These are phyloP conservation scores for Epichloe coenophiala DNA, from an alignment of 2,329 filamentous ascomycete genomes.

Conservation along the genomic window DNA sequence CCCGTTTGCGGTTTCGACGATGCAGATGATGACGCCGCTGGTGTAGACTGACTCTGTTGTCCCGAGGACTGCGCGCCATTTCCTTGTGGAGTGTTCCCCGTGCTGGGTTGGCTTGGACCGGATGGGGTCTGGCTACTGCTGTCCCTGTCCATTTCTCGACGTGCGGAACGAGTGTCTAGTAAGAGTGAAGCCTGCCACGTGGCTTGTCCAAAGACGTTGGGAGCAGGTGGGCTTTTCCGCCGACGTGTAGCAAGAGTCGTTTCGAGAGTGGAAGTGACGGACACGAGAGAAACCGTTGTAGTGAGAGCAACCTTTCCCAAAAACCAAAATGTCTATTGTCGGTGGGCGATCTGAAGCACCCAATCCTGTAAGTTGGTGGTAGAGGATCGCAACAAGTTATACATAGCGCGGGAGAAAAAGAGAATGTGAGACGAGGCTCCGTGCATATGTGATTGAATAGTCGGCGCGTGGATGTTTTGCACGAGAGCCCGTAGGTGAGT, in stretches of 20 bases:
- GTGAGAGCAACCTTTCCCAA: not conserved
- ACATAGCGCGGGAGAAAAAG: constrained; percentile 2
- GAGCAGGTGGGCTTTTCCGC: too few relatives aligned
- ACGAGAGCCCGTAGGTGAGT: not conserved
- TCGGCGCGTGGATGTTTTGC: not conserved
- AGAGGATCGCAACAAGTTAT: not conserved
- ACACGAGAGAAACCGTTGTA: not conserved
- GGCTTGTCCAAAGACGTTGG: too few relatives aligned
- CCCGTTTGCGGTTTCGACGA: constrained; percentile 12
- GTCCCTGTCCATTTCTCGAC: constrained; percentile 19
- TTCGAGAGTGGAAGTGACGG: not conserved
- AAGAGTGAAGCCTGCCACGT: too few relatives aligned
- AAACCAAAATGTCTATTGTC: not conserved
- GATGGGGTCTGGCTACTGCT: constrained; percentile 16
- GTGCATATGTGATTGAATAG: not conserved
- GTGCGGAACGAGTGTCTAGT: not conserved
- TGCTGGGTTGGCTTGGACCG: constrained; percentile 17
- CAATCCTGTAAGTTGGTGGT: not conserved
- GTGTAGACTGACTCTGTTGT: constrained; percentile 4
- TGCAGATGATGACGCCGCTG: constrained; percentile 6
- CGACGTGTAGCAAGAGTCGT: not conserved
- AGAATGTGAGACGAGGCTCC: not conserved
- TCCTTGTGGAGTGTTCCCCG: constrained; percentile 21
- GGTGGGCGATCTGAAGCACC: not conserved
- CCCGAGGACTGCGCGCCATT: constrained; percentile 12